Conservation (phyloP, 2,329 filamentous ascomycete genomes). For the Clonostachys solani region DNA sequence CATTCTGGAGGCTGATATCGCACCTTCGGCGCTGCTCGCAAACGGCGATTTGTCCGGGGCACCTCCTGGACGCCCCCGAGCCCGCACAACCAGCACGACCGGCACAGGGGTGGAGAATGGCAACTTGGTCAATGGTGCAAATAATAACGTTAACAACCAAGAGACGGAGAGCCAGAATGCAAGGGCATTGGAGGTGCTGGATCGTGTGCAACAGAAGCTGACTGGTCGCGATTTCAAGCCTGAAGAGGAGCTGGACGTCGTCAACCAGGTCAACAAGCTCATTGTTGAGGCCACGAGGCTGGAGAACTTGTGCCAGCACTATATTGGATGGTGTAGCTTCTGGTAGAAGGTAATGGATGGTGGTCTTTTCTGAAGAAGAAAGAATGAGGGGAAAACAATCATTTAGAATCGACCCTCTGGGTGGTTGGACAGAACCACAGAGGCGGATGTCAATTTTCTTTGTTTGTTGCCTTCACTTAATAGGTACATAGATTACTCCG, state of each 20-base stretch:
- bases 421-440: no score
- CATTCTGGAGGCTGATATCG: constrained; percentile 61
- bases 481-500: no score
- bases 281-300: constrained; percentile 93
- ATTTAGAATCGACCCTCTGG: no score
- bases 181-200: constrained; percentile 84
- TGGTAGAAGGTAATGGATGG: constrained; percentile 53
- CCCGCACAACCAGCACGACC: constrained; percentile 56
- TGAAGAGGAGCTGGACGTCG: constrained; percentile 77
- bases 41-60: constrained; percentile 20
- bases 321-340: constrained; percentile 98
- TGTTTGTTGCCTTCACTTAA: no score
- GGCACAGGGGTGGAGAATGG: constrained; percentile 22
- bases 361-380: no score
- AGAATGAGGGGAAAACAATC: no score
- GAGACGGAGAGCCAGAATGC: constrained; percentile 86
- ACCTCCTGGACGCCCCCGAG: constrained; percentile 44
- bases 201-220: constrained; percentile 90
- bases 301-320: constrained; percentile 97
- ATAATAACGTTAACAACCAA: constrained; percentile 10
- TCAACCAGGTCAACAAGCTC: constrained; percentile 81
- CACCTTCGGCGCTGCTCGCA: constrained; percentile 53
- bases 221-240: constrained; percentile 90
- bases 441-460: no score
- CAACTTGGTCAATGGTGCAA: constrained; percentile 27